These are phyloP conservation scores for Neophaeococcomyces aloes DNA, from an alignment of 2,329 filamentous ascomycete genomes.

Conservation along the genomic window DNA sequence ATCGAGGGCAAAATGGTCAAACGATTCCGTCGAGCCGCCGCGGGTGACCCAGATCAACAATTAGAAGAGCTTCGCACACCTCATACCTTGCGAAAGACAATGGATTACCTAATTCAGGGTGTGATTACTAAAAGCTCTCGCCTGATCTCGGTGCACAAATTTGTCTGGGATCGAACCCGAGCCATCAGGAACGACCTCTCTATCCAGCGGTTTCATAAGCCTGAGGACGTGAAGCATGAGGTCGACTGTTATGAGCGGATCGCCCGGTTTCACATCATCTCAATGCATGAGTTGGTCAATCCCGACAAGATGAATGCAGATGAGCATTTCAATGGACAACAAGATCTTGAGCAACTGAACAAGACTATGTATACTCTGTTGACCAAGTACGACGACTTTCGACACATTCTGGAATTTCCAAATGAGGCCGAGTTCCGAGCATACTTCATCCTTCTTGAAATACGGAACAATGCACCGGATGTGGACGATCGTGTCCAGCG, in stretches of 20 bases:
- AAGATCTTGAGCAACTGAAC: conserved; percentile 55
- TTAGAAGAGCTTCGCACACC: conserved; percentile 55
- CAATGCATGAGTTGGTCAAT: conserved; percentile 48
- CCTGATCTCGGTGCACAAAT: conserved; percentile 47
- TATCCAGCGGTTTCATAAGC: conserved; percentile 49
- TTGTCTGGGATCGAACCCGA: conserved; percentile 56
- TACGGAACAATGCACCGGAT: conserved; percentile 42
- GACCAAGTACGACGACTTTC: conserved; percentile 50
- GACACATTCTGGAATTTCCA: conserved; percentile 38
- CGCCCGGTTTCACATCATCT: conserved; percentile 53
- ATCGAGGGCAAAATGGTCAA: conserved; percentile 52
- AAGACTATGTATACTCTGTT: conserved; percentile 52
- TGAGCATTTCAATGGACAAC: conserved; percentile 45
- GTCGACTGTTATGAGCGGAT: conserved; percentile 54
- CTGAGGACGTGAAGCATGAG: conserved; percentile 46
- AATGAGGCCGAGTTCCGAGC: conserved; percentile 56
- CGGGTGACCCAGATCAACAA: conserved; percentile 52
- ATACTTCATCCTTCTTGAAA: conserved; percentile 50
- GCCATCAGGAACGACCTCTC: conserved; percentile 56
- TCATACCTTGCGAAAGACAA: conserved; percentile 34
- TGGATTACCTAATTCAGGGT: conserved; percentile 40
- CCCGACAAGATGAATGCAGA: conserved; percentile 38
- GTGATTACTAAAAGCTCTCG: conserved; percentile 42
- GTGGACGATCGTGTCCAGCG: conserved; percentile 49
- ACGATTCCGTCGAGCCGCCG: conserved; percentile 51